Conservation (phyloP, 2,329 filamentous ascomycete genomes). For the Lizonia empirigonia region DNA sequence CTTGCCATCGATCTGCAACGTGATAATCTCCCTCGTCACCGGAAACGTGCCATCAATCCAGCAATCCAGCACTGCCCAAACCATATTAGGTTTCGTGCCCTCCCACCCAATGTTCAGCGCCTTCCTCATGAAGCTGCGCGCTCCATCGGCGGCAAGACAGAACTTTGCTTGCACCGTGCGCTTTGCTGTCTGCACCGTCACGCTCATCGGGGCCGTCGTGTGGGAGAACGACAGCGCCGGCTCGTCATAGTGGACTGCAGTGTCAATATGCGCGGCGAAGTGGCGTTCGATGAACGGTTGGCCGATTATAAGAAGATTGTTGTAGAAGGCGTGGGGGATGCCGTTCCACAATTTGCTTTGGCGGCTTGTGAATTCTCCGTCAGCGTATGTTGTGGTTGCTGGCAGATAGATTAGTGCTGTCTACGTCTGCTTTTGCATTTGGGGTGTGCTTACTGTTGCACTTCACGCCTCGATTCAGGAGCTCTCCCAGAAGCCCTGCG, state of each 20-base stretch:
- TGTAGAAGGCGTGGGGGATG: slow-evolving; percentile 54
- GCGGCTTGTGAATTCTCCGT: slow-evolving; percentile 56
- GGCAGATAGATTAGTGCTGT: too few relatives aligned
- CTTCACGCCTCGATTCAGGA: slow-evolving; percentile 53
- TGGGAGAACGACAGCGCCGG: slow-evolving; percentile 44
- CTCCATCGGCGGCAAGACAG: slow-evolving; percentile 25
- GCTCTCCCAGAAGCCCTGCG: slow-evolving; percentile 30
- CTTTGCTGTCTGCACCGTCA: slow-evolving; percentile 23
- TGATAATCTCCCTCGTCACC: slow-evolving; percentile 55
- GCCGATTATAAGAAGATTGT: slow-evolving; percentile 59
- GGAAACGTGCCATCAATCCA: slow-evolving; percentile 59
- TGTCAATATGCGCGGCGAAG: slow-evolving; percentile 45
- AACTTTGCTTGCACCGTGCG: slow-evolving; percentile 18
- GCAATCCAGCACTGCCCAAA: slow-evolving; percentile 57
- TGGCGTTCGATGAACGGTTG: slow-evolving; percentile 54
- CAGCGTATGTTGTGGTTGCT: slow-evolving; percentile 56
- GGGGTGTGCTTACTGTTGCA: slow-evolving; percentile 58
- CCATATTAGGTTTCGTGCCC: slow-evolving; percentile 58
- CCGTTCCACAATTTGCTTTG: slow-evolving; percentile 58
- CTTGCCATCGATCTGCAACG: slow-evolving; percentile 54
- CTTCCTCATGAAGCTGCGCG: slow-evolving; percentile 22
- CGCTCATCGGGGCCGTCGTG: slow-evolving; percentile 18
- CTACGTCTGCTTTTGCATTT: too few relatives aligned
- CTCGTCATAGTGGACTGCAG: slow-evolving; percentile 48
- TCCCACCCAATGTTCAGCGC: slow-evolving; percentile 50